phyloP scores from a whole-genome alignment of 768 basidiomycete species.

The Hygrophorus russula region DNA sequence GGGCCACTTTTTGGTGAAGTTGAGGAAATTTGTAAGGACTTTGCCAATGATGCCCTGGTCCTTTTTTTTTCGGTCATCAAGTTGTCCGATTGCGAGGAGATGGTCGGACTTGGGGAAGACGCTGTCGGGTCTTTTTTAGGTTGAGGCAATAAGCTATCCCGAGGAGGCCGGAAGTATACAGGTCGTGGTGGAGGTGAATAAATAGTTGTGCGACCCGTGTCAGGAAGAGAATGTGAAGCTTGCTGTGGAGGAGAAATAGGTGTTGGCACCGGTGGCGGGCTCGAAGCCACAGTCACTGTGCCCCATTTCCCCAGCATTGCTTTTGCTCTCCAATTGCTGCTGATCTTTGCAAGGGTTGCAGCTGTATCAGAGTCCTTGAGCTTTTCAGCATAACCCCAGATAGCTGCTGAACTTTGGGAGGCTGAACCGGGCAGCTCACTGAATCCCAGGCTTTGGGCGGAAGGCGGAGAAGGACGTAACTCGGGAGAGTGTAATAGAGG shows the following conservation, averaged over 20 bases:
- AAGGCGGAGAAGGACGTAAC: constrained; percentile 6
- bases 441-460: constrained; percentile 6
- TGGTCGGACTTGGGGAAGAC: constrained; percentile 21
- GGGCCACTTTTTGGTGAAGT: constrained; percentile 41
- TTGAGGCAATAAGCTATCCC: constrained; percentile 38
- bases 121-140: constrained; percentile 15
- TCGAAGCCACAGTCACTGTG: background rate
- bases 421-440: constrained; percentile 13
- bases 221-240: constrained; percentile 23
- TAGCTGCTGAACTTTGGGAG: constrained; percentile 21
- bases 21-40: constrained; percentile 22
- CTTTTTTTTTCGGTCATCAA: constrained; percentile 26
- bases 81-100: constrained; percentile 16
- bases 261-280: background rate
- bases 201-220: constrained; percentile 19
- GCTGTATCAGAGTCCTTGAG: constrained; percentile 63
- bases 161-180: constrained; percentile 42
- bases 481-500: constrained; percentile 18
- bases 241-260: background rate
- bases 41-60: constrained; percentile 32
- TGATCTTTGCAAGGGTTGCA: constrained; percentile 60
- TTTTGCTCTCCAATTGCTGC: constrained; percentile 67
- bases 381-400: constrained; percentile 69
- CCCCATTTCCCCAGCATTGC: constrained; percentile 39
- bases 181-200: constrained; percentile 52